Evolutionary conservation across 257 asterid genomes (phyloP), one percentile per base, ranked within the genome.

Genomic region (Handroanthus guayacan): DNA sequence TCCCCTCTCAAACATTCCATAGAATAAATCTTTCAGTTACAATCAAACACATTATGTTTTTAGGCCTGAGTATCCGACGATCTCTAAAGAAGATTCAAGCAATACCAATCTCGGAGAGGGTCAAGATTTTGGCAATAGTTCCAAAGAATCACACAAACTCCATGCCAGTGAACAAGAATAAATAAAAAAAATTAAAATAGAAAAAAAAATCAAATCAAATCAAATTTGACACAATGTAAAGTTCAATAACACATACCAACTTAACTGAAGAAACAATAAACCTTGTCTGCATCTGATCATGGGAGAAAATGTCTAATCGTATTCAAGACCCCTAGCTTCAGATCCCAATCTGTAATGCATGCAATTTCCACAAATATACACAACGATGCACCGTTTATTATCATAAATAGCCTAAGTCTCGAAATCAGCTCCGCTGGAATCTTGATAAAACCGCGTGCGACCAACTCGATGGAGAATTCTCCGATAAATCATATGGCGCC

Each of bases 161-260:
- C 34, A 72, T 11, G 52, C 50, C 20, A 47, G 43, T 50, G 6
- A 17, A 9, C 25, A 36, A 45, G 9, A 5, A 44, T 56, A 5
- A n/a, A 18, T 10, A 41, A 25, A 25, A 0, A 0, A 25, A 25
- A 25, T 25, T 25, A 25, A 25, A 25, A 25, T 25, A 25, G 31
- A 25, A 25, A 25, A n/a, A n/a, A 44, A 3, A 71, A 36, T 10
- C 71, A 39, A 34, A 70, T 71, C 62, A 41, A 18, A n/a, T 6
- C 20, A 16, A 66, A 34, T 41, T 38, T 9, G 39, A 44, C 39
- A 66, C 4, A 61, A 12, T 58, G 38, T 25, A 56, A 14, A 20
- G 20, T 1, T 25, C 61, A 50, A 25, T 37, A 48, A 50, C 16
- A 62, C 80, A 25, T 75, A 82, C 86, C 86, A 78, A 78, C 72